Evolutionary conservation across 208 protist species (phyloP).

Genomic region (Trypanosoma avium): DNA sequence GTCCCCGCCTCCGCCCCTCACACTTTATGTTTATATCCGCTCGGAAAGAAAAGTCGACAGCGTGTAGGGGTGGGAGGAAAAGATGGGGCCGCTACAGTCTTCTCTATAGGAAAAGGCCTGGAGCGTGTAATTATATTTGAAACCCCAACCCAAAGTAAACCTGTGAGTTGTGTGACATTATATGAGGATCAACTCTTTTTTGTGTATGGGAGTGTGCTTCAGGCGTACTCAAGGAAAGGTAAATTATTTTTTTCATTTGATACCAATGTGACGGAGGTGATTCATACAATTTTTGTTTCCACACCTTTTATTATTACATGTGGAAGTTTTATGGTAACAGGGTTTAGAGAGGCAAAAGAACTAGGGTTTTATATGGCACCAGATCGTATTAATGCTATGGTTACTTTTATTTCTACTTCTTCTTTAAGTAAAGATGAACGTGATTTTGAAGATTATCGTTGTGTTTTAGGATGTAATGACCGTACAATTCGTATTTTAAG

Average conservation of each 20-base stretch:
- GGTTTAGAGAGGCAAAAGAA: constrained; percentile 73
- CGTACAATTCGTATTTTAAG: constrained; percentile 70
- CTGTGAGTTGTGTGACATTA: constrained; percentile 60
- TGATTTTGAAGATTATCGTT: constrained; percentile 57
- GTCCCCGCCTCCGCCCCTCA: constrained; percentile 37
- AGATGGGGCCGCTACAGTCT: constrained; percentile 54
- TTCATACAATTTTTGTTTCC: constrained; percentile 61
- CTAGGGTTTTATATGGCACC: constrained; percentile 86
- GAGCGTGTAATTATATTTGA: constrained; percentile 54
- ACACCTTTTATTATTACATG: constrained; percentile 83
- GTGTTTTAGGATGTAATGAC: constrained; percentile 82
- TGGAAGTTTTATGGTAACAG: constrained; percentile 84
- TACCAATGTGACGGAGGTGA: constrained; percentile 80
- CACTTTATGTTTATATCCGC: constrained; percentile 80
- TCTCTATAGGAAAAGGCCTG: constrained; percentile 53
- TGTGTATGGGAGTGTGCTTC: constrained; percentile 59
- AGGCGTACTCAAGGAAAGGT: constrained; percentile 85
- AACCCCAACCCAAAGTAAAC: constrained; percentile 32
- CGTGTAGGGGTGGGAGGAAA: constrained; percentile 74
- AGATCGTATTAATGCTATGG: constrained; percentile 83
- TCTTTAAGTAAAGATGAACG: constrained; percentile 12
- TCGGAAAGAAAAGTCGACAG: constrained; percentile 65
- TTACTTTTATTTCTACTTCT: constrained; percentile 27
- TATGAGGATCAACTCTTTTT: constrained; percentile 85
- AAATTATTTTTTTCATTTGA: constrained; percentile 83